These are phyloP conservation scores for Exophiala bonariae DNA, from an alignment of 2,329 filamentous ascomycete species.

Conservation along the genomic window DNA sequence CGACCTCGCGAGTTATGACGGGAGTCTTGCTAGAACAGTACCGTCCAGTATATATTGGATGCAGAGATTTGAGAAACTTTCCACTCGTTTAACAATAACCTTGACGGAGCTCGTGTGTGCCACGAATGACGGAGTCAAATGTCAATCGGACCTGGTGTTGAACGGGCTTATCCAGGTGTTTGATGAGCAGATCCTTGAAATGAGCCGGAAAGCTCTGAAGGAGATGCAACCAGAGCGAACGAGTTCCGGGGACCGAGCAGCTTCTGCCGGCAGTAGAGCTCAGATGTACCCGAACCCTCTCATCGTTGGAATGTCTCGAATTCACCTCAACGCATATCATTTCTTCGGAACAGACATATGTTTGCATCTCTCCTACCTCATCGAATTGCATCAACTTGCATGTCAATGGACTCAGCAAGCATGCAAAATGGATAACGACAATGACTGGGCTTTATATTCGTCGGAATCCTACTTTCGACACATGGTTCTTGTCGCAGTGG, in stretches of 20 bases:
- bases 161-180: background rate
- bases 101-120: background rate
- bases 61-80: slow-evolving; percentile 5
- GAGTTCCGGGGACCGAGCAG: no score
- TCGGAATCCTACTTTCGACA: slow-evolving; percentile 6
- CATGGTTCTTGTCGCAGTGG: background rate
- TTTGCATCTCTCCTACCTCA: background rate
- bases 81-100: background rate
- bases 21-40: background rate
- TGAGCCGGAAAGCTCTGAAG: background rate
- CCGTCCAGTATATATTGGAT: slow-evolving; percentile 7
- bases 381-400: slow-evolving; percentile 3
- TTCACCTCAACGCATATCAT: slow-evolving; percentile 3
- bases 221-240: no score
- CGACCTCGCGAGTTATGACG: background rate
- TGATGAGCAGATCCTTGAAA: slow-evolving; percentile 2
- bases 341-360: background rate
- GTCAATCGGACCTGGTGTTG: no score
- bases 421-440: background rate
- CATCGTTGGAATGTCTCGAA: background rate
- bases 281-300: background rate
- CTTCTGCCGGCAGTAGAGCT: background rate
- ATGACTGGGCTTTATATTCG: slow-evolving; percentile 7
- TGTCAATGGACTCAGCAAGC: slow-evolving; percentile 2
- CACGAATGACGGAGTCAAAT: no score